These are phyloP conservation scores for Cudoniella acicularis DNA, from an alignment of 495 filamentous ascomycete genomes.

Conservation along the genomic window DNA sequence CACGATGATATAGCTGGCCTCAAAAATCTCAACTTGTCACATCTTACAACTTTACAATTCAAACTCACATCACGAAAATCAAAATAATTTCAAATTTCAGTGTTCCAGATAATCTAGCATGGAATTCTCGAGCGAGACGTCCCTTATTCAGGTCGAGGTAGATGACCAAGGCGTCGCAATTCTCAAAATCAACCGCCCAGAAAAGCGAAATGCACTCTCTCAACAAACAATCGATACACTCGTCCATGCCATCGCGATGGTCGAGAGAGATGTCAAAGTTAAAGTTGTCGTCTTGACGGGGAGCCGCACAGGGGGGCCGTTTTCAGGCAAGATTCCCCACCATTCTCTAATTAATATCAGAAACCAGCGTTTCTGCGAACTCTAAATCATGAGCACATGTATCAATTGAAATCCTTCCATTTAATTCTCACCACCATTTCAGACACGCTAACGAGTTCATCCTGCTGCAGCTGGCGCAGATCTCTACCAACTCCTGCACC, in stretches of 20 bases:
- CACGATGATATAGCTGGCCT: too few species aligned
- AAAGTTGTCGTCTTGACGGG: slow-evolving; percentile 35
- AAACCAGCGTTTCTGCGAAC: not conserved
- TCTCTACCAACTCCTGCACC: slow-evolving; percentile 31
- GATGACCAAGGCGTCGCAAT: slow-evolving; percentile 4
- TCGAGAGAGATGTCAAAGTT: slow-evolving; percentile 24
- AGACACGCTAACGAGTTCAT: not conserved
- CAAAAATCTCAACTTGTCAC: too few species aligned
- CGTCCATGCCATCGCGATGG: slow-evolving; percentile 18
- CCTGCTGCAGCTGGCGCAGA: slow-evolving; percentile 33
- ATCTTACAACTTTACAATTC: too few species aligned
- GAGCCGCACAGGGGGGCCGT: slow-evolving; percentile 22
- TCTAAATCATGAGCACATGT: too few species aligned
- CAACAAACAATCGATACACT: slow-evolving; percentile 30
- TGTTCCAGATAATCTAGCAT: too few species aligned
- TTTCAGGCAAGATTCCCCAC: slow-evolving; percentile 29
- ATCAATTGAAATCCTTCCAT: too few species aligned
- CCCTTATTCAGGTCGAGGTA: slow-evolving; percentile 1
- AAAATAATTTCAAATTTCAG: too few species aligned
- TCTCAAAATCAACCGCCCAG: slow-evolving; percentile 26
- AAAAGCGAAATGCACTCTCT: slow-evolving; percentile 38
- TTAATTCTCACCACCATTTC: too few species aligned
- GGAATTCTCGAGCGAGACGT: not conserved
- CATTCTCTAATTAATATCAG: not conserved
- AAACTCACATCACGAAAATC: too few species aligned